A percentile compares a stretch with the other conserved stretches of the same genome.
Conservation (phyloP, 352 stramenopile genomes). For the Phytophthora sp. region DNA sequence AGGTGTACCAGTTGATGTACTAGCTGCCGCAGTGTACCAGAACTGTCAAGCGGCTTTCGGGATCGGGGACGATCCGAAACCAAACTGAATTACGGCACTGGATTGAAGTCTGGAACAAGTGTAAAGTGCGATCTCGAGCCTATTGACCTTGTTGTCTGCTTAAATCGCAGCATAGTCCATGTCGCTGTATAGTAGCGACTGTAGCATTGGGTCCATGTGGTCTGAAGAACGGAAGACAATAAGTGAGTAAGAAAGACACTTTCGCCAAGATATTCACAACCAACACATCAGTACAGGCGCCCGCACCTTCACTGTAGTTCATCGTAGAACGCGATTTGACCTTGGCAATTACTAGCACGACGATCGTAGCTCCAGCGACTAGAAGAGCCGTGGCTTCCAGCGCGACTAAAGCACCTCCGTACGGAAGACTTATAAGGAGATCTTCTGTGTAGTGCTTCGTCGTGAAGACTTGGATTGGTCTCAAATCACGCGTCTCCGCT, state of each 20-base stretch:
- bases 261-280: neutral
- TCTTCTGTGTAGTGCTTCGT: neutral
- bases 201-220: conserved; percentile 50
- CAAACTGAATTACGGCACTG: conserved; percentile 16
- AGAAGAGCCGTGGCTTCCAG: conserved; percentile 40
- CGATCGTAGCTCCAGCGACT: conserved; percentile 34
- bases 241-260: neutral
- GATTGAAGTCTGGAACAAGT: conserved; percentile 5
- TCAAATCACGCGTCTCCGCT: conserved; percentile 9
- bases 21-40: conserved; percentile 44
- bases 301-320: conserved; percentile 31
- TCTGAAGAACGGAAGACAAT: conserved; percentile 14
- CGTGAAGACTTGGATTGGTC: conserved; percentile 4
- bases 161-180: conserved; percentile 85
- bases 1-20: conserved; percentile 34
- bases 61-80: conserved; percentile 14
- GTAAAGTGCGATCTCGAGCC: neutral
- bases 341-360: conserved; percentile 34
- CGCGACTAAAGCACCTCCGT: conserved; percentile 34
- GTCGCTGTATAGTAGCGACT: conserved; percentile 68
- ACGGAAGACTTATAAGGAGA: neutral
- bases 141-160: conserved; percentile 1
- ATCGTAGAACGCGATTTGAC: conserved; percentile 17
- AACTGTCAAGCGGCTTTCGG: conserved; percentile 53
- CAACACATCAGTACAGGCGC: neutral